These are phyloP conservation scores for Chytriomyces hyalinus DNA, from an alignment of 192 early-diverging fungal species.

Conservation along the genomic window DNA sequence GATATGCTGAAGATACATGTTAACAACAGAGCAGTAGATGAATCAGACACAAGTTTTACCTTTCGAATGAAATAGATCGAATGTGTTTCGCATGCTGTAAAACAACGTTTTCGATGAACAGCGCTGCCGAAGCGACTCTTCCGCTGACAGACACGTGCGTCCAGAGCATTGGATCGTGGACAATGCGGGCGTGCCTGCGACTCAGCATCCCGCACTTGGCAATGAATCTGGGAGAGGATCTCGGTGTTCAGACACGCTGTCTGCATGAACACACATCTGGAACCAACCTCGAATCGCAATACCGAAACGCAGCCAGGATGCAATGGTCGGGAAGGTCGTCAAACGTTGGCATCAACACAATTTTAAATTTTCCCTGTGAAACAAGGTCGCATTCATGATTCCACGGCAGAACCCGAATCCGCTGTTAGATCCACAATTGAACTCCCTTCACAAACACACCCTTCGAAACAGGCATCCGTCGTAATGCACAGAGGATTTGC, in stretches of 20 bases:
- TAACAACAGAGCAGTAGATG: not conserved
- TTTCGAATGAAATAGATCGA: conserved; percentile 6
- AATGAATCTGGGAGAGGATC: not conserved
- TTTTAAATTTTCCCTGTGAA: too few relatives aligned
- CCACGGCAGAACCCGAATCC: too few relatives aligned
- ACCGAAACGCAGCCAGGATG: not conserved
- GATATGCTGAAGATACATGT: not conserved
- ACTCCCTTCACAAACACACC: too few relatives aligned
- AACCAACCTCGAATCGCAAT: conserved; percentile 12
- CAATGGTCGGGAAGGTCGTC: not conserved
- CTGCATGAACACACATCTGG: not conserved
- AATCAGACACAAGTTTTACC: not conserved
- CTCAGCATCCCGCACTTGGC: not conserved
- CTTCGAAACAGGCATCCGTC: too few relatives aligned
- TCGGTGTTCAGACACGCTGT: not conserved
- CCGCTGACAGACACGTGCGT: not conserved
- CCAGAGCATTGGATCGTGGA: conserved; percentile 7
- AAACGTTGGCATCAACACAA: not conserved
- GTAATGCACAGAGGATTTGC: too few relatives aligned
- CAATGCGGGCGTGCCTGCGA: not conserved
- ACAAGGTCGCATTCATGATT: too few relatives aligned
- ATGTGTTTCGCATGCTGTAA: not conserved
- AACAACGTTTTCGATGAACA: conserved; percentile 19
- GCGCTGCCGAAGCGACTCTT: not conserved
- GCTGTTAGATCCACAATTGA: too few relatives aligned